Base-by-base conservation (phyloP, 2,329 filamentous ascomycete genomes). In the Botrytis cinerea region DNA sequence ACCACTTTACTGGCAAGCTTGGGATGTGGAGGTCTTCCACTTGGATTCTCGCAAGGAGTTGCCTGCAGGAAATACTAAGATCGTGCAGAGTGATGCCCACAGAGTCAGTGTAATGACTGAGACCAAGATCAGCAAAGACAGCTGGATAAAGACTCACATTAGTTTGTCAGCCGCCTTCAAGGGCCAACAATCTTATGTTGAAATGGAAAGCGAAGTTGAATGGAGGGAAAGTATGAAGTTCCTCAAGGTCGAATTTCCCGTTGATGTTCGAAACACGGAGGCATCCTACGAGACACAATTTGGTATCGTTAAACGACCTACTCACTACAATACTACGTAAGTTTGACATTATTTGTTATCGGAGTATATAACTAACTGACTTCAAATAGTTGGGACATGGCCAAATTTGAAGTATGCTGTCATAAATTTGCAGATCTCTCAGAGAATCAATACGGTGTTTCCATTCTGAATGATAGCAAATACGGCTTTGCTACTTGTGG, bases 211-310 rank as follows among this genome's bases (percentile, higher is more conserved):
- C 69, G 93, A 97, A 77, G 93, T 98, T n/a, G 93, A 98, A 81
- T 99, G 96, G 96, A 92, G 92, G 78, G 96, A 99, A 83, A 94
- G 90, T 20, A 98, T 96, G 92, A 97, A 96, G 81, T 98, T 98
- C 86, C 88, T 99, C 80, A 99, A 99, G 86, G 95, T 98, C 69
- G 96, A 99, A 82, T 99, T 99, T 84, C 95, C 96, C 0, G 95
- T 98, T 75, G 92, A 97, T 79, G 87, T 98, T 76, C 89, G 90
- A 78, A 98, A 95, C 83, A 97, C 92, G 0, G 94, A 98, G 83
- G 96, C 96, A 46, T 93, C 91, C 20, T 99, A 99, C 82, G 96
- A 99, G 83, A 97, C 94, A 12, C 95, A 97, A 79, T 98, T 93
- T 80, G 95, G 95, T 78, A 90, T 98, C 78, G 91, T 96, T 75